Conservation (phyloP, 2,329 filamentous ascomycete species). For the Pseudogymnoascus sp. region DNA sequence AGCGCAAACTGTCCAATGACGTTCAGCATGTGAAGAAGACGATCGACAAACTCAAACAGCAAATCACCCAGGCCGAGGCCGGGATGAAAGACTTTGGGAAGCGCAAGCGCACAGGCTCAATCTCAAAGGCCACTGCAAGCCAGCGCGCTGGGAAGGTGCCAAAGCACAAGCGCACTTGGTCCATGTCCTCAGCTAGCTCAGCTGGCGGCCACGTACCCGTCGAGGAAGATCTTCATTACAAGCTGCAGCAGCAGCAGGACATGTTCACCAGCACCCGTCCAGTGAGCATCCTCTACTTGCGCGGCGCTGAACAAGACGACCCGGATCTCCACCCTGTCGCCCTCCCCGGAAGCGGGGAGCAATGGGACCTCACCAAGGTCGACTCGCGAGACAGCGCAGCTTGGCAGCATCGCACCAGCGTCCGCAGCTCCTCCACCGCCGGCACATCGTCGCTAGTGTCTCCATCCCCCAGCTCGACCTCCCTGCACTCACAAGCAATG, state of each 20-base stretch:
- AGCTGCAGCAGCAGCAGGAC: slow-evolving; percentile 69
- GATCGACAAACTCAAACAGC: slow-evolving; percentile 92
- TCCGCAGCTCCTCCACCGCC: slow-evolving; percentile 47
- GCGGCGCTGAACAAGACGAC: slow-evolving; percentile 70
- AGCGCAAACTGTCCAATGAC: slow-evolving; percentile 90
- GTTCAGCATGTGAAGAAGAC: slow-evolving; percentile 91
- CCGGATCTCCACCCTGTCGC: slow-evolving; percentile 70
- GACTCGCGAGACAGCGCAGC: slow-evolving; percentile 28
- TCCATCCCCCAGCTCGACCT: slow-evolving; percentile 57
- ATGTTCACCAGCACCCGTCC: slow-evolving; percentile 82
- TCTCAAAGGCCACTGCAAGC: slow-evolving; percentile 33
- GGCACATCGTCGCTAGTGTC: slow-evolving; percentile 55
- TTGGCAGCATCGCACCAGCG: slow-evolving; percentile 39
- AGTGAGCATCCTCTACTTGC: slow-evolving; percentile 68
- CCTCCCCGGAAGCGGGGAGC: slow-evolving; percentile 50
- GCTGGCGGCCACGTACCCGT: slow-evolving; percentile 45
- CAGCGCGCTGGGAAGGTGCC: slow-evolving; percentile 70
- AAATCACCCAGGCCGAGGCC: slow-evolving; percentile 70
- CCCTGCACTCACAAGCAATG: slow-evolving; percentile 49
- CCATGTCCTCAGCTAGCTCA: slow-evolving; percentile 73
- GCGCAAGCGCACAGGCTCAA: slow-evolving; percentile 48
- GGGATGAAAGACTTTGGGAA: slow-evolving; percentile 60
- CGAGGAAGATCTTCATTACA: slow-evolving; percentile 70
- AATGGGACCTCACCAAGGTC: slow-evolving; percentile 46
- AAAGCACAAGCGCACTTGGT: slow-evolving; percentile 93